Evolutionary conservation across 768 basidiomycete species (phyloP), one percentile per base, ranked within the genome.

Genomic region (Lactarius tabidus): DNA sequence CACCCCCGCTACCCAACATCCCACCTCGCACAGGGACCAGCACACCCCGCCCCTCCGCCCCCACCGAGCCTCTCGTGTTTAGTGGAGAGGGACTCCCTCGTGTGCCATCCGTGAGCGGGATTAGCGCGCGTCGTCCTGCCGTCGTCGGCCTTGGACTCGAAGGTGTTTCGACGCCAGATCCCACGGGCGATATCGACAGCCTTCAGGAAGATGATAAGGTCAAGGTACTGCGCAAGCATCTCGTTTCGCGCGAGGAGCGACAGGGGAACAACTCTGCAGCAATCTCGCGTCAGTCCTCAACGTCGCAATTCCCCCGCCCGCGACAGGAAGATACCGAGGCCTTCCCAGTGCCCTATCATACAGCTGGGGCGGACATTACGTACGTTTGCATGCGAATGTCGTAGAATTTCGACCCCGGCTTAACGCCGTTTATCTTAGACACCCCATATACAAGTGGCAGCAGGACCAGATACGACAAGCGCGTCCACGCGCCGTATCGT

Each of bases 371-470:
- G 31, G 95, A 97, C 72, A 86, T 95, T 66, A 97, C 95, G 93
- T 95, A 80, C 80, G 93, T 84, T 52, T 59, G 26, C 23, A 28
- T 23, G 2, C 6, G 17, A 2, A 38, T 26, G 23, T 4, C 2
- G 57, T n/a, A 33, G 23, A 26, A 39, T 57, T 52, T 12, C 12
- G 14, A 14, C n/a, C 45, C 26, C 48, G 14, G 23, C 14, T 3
- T 41, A 29, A 57, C 1, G 7, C 31, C 33, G 31, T 15, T 53
- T 1, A 29, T 1, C 6, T 36, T 67, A 91, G 90, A 20, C 94
- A 96, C 72, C 88, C 88, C 68, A 90, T 98, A 45, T 98, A 97
- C 80, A 98, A 97, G 77, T 98, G 94, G 90, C 90, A 95, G 67
- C 81, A 85, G 18, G 89, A 90, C 70, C 85, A 87, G 62, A 82